Base-by-base conservation (phyloP, 2,329 filamentous ascomycete species). In the Monosporascus cannonballus region DNA sequence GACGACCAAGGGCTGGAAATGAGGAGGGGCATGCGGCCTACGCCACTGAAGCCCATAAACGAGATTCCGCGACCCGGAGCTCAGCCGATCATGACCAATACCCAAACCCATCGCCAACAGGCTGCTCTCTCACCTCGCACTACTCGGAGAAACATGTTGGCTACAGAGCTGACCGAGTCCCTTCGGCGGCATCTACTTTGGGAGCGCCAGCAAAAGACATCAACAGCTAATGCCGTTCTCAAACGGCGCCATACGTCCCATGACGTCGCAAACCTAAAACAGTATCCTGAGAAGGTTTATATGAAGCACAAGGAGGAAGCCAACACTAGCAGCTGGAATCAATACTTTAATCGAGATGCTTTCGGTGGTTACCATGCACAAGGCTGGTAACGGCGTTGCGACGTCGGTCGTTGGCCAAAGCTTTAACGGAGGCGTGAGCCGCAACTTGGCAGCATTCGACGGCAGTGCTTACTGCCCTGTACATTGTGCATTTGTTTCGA, bases 171-270 rank as follows among this genome's bases (percentile, higher is more conserved):
- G 51, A 96, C 93, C 2, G 91, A 96, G 68, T 96, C 90, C 22
- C 84, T 99, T 3, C 85, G 94, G 22, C 89, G 91, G 61, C 89
- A 96, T 63, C 84, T 99, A 17, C 81, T 97, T 17, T 96, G 90
- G 89, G 94, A 99, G 70, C 87, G 94, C 50, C 90, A 96, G 66
- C 93, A 97, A 67, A 96, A 94, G 79, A 90, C 90, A 54, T 87
- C 89, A 36, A 93, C 90, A 7, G 89, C 86, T 63, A 92, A 93
- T 58, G 90, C 92, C 1, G 89, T 93, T 51, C 79, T 96, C 53
- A 95, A 96, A 77, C 84, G 93, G 57, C 81, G 90, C 54, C 91
- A 96, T 68, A 96, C 92, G 7, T 89, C 93, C 2, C 89, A 93
- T 59, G 92, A 96, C 66, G 85, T 96, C 57, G 88, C 89, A 56